Conservation (phyloP, 208 protist genomes). For the Wallacemonas sp. region DNA sequence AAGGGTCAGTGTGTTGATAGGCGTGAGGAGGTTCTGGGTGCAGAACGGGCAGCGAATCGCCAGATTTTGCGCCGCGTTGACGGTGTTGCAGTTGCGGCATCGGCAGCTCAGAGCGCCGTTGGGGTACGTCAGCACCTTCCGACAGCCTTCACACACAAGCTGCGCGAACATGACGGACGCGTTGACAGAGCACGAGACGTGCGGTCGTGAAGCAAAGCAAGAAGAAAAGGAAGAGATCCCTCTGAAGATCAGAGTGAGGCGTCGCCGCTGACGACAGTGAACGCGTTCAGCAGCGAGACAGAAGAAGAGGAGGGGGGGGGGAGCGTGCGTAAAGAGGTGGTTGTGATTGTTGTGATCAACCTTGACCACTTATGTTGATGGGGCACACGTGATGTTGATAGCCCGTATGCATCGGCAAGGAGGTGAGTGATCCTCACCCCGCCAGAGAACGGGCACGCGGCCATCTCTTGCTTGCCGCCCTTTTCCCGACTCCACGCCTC, state of each 20-base stretch:
- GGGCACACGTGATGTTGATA: no score
- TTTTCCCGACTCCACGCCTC: no score
- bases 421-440: no score
- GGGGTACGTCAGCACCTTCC: constrained; percentile 71
- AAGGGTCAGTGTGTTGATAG: constrained; percentile 68
- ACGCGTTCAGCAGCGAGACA: neutral
- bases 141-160: constrained; percentile 67
- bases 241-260: neutral
- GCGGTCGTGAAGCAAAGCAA: neutral
- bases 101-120: constrained; percentile 64
- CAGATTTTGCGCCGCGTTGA: constrained; percentile 70
- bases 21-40: constrained; percentile 35
- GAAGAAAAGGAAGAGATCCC: neutral
- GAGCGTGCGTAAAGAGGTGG: no score
- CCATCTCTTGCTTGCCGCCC: no score
- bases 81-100: constrained; percentile 63
- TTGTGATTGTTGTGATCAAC: no score
- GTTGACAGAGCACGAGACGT: no score
- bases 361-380: no score
- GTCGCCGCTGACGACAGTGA: no score
- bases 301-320: constrained; percentile 7
- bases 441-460: no score
- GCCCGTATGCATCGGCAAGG: no score
- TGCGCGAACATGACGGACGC: constrained; percentile 52
- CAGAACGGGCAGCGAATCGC: constrained; percentile 44